Conservation (phyloP, 2,329 filamentous ascomycete species). For the Penicillium sp. region DNA sequence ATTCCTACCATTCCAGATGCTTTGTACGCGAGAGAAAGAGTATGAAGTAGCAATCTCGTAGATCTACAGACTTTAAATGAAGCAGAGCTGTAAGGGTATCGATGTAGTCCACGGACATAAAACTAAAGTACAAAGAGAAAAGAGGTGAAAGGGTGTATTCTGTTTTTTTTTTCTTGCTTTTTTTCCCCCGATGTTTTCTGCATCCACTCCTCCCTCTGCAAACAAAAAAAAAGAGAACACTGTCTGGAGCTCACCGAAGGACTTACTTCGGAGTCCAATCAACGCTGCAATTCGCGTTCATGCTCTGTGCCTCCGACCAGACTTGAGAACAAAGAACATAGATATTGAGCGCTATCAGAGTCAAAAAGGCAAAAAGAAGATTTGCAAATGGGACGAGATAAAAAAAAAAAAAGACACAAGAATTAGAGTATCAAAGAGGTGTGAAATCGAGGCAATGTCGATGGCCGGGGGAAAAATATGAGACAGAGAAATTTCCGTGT, state of each 20-base stretch:
- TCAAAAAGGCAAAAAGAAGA: conserved; percentile 21
- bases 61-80: conserved; percentile 1
- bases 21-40: neutral
- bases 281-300: neutral
- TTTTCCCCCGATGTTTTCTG: conserved; percentile 13
- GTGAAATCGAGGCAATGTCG: conserved; percentile 15
- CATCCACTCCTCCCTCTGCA: conserved; percentile 11
- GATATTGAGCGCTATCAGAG: conserved; percentile 2
- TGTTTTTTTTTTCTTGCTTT: conserved; percentile 9
- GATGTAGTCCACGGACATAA: conserved; percentile 32
- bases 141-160: conserved; percentile 7
- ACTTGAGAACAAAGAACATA: conserved; percentile 2
- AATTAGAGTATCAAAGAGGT: conserved; percentile 30
- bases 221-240: conserved; percentile 8
- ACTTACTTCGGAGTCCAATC: conserved; percentile 1
- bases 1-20: neutral
- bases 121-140: conserved; percentile 34
- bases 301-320: neutral
- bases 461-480: conserved; percentile 17
- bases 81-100: conserved; percentile 37
- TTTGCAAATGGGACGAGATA: conserved; percentile 24
- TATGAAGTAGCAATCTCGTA: neutral
- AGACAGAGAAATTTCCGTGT: conserved; percentile 16
- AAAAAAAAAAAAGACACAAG: conserved; percentile 24
- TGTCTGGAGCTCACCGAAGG: conserved; percentile 1